Evolutionary conservation across 1,139 yeast species (phyloP).

Genomic region (Debaryomyces sp.): DNA sequence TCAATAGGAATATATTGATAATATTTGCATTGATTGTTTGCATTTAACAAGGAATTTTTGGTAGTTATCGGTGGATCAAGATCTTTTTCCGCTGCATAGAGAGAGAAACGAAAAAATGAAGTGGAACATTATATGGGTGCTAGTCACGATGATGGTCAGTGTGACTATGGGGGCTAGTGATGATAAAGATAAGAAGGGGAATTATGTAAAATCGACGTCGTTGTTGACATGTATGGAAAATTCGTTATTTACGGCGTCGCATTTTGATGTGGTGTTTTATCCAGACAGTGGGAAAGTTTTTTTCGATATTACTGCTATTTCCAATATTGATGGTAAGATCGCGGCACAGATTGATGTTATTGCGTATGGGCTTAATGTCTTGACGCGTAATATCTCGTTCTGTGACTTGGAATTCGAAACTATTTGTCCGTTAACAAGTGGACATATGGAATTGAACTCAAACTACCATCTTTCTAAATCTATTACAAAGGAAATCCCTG

Average conservation of each 20-base stretch:
- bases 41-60: neutral
- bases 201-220: conserved; percentile 61
- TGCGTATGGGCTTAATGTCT: conserved; percentile 80
- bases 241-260: conserved; percentile 87
- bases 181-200: conserved; percentile 17
- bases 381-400: conserved; percentile 58
- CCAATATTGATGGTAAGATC: conserved; percentile 76
- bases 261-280: conserved; percentile 72
- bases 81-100: neutral
- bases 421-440: conserved; percentile 84
- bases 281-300: conserved; percentile 65
- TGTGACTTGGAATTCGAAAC: conserved; percentile 59
- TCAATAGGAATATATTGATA: neutral
- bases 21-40: neutral
- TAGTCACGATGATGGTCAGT: conserved; percentile 10
- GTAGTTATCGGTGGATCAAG: neutral
- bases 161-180: neutral
- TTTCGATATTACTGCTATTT: conserved; percentile 75
- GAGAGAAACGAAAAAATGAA: conserved; percentile 6
- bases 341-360: conserved; percentile 67
- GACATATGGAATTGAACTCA: conserved; percentile 76
- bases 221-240: conserved; percentile 90
- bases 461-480: conserved; percentile 46
- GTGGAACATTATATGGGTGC: conserved; percentile 10
- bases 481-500: conserved; percentile 63